Evolutionary conservation across 805 yeast species (phyloP).

Genomic region (Jamesozyma spencerorum): DNA sequence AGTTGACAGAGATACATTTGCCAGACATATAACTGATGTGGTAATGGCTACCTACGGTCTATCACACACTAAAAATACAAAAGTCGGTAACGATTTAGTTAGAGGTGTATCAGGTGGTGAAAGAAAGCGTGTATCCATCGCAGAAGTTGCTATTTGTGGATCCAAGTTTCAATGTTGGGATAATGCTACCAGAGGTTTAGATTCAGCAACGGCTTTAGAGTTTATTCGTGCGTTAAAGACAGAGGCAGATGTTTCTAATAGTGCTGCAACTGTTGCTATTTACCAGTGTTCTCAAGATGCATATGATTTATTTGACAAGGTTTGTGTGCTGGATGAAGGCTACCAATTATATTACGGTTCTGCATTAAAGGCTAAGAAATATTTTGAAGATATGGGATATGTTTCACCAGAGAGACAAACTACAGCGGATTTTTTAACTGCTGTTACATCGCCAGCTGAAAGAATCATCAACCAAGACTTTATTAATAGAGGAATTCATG

Average conservation of each 20-base stretch:
- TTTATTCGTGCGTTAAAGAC: conserved; percentile 46
- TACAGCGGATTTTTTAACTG: conserved; percentile 50
- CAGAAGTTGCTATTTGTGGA: conserved; percentile 48
- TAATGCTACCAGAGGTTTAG: conserved; percentile 59
- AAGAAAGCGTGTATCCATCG: conserved; percentile 65
- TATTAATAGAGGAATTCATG: conserved; percentile 37
- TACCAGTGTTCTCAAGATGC: conserved; percentile 33
- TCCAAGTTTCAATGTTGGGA: conserved; percentile 46
- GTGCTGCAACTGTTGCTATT: conserved; percentile 54
- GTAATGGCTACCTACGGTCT: conserved; percentile 45
- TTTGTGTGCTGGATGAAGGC: conserved; percentile 45
- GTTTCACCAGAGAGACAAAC: conserved; percentile 49
- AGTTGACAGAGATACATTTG: conserved; percentile 40
- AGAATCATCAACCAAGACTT: conserved; percentile 36
- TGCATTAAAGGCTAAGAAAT: conserved; percentile 38
- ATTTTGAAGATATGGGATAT: conserved; percentile 46
- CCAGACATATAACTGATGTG: conserved; percentile 41
- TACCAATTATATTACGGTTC: conserved; percentile 47
- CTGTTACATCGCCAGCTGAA: conserved; percentile 46
- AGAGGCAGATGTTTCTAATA: conserved; percentile 38
- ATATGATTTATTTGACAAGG: conserved; percentile 14
- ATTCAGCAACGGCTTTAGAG: conserved; percentile 53
- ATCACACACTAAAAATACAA: conserved; percentile 50
- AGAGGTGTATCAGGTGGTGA: conserved; percentile 77
- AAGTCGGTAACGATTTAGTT: conserved; percentile 59